Percentiles rank a stretch among this genome's conserved stretches.
These are phyloP conservation scores for Lachancea meyersii DNA, from an alignment of 805 yeast genomes.

Conservation along the genomic window DNA sequence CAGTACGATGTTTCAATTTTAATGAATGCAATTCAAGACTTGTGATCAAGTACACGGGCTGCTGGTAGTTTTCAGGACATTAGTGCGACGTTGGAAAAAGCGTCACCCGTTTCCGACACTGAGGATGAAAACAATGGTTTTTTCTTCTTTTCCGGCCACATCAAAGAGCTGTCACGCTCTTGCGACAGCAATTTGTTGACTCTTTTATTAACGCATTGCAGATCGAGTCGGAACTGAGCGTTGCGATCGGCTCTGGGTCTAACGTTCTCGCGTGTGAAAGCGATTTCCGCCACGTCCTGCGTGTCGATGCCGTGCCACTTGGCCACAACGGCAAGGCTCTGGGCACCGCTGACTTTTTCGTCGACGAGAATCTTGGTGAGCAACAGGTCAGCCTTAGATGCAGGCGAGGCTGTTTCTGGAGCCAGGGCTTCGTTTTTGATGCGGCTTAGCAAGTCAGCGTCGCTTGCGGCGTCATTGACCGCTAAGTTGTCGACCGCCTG, in stretches of 20 bases:
- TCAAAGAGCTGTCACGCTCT: conserved; percentile 17
- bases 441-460: conserved; percentile 4
- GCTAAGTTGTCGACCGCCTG: conserved; percentile 2
- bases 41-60: background rate
- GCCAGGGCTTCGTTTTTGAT: conserved; percentile 1
- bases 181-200: conserved; percentile 20
- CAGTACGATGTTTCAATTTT: too few species aligned
- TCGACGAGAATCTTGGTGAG: conserved; percentile 3
- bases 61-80: conserved; percentile 5
- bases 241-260: conserved; percentile 3
- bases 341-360: conserved; percentile 1
- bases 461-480: background rate
- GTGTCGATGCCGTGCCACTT: conserved; percentile 21
- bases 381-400: conserved; percentile 3
- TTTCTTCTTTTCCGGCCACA: conserved; percentile 22
- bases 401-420: background rate
- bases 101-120: conserved; percentile 2
- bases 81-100: conserved; percentile 18
- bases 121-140: background rate
- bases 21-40: too few species aligned
- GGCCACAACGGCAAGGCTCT: conserved; percentile 11
- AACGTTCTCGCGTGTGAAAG: conserved; percentile 5
- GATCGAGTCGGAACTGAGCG: conserved; percentile 15
- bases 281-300: conserved; percentile 18
- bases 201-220: conserved; percentile 20